These are phyloP conservation scores for Trifolium pratense DNA, from an alignment of 306 rosid species.

Conservation along the genomic window DNA sequence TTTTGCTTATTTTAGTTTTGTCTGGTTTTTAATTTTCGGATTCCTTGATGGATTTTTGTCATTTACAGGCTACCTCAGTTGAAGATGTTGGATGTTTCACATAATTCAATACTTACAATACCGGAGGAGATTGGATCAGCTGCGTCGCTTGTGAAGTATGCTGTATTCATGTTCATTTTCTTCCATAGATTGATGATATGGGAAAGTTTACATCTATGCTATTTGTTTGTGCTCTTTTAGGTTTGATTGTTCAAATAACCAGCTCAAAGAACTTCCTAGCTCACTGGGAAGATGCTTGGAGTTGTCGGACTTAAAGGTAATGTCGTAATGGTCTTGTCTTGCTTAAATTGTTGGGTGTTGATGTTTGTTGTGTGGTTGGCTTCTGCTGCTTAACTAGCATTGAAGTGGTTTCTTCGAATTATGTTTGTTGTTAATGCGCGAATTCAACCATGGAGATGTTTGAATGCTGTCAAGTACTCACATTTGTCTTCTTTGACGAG, in stretches of 20 bases:
- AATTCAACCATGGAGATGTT: conserved; percentile 20
- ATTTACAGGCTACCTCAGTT: conserved; percentile 70
- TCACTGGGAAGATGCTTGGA: conserved; percentile 72
- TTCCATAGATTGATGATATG: conserved; percentile 28
- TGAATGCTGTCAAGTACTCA: conserved; percentile 7
- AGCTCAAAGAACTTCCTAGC: conserved; percentile 76
- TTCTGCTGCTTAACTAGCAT: conserved; percentile 16
- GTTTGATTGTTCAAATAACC: conserved; percentile 86
- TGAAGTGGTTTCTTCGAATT: conserved; percentile 24
- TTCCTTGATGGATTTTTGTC: background rate
- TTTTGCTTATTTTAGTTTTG: conserved; percentile 10
- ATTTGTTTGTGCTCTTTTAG: conserved; percentile 48
- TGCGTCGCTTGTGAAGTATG: conserved; percentile 83
- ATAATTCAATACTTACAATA: conserved; percentile 57
- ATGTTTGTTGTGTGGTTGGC: conserved; percentile 23
- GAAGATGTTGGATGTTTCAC: conserved; percentile 80
- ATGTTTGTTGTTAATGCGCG: conserved; percentile 7
- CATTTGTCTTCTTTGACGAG: background rate
- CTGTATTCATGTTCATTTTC: conserved; percentile 17
- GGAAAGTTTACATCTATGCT: conserved; percentile 12
- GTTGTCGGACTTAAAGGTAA: conserved; percentile 81
- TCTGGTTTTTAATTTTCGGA: background rate
- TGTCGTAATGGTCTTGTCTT: conserved; percentile 35
- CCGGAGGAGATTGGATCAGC: conserved; percentile 87
- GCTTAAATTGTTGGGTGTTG: conserved; percentile 12